Evolutionary conservation across 768 basidiomycete genomes (phyloP).

Genomic region (Lentinula sp.): DNA sequence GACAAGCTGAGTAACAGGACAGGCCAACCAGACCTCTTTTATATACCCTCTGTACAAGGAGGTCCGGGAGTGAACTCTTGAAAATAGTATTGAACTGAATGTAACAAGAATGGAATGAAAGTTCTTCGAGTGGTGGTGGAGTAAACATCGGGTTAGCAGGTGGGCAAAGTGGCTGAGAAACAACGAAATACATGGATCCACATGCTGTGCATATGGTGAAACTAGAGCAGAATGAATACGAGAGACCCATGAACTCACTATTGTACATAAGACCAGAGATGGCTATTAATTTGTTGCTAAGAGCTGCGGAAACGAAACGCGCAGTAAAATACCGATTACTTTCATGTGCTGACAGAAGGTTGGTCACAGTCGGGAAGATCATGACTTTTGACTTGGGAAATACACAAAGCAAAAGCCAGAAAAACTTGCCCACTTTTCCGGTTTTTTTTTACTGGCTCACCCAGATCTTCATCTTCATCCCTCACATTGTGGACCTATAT

Average conservation of each 20-base stretch:
- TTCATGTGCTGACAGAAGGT: neutral
- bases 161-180: neutral
- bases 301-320: neutral
- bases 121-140: conserved; percentile 1
- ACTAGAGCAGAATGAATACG: no score
- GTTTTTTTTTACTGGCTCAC: no score
- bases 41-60: neutral
- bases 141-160: neutral
- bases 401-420: no score
- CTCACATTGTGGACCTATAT: no score
- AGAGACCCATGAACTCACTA: no score
- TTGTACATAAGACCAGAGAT: no score
- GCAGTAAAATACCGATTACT: neutral
- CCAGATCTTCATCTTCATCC: no score
- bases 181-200: neutral
- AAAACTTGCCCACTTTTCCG: no score
- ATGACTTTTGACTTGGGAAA: no score
- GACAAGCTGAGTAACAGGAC: neutral
- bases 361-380: no score
- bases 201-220: neutral
- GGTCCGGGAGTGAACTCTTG: neutral
- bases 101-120: neutral
- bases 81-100: neutral
- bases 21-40: neutral
- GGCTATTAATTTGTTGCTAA: neutral